These are phyloP conservation scores for Penicillium sclerotigenum DNA, from an alignment of 2,329 filamentous ascomycete genomes.

Conservation along the genomic window DNA sequence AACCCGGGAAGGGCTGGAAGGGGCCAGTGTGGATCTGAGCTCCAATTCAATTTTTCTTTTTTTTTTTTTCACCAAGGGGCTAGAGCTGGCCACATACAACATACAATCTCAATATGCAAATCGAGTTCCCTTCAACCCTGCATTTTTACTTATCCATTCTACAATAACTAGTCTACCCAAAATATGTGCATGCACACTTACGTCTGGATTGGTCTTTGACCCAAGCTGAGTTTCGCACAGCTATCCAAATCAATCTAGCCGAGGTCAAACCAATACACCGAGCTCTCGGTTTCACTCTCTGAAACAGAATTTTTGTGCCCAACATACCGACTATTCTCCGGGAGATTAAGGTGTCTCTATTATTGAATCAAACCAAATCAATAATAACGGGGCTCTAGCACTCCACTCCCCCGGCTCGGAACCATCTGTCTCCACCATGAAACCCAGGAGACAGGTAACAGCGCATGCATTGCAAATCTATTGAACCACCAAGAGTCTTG, in stretches of 20 bases:
- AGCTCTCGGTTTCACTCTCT: neutral
- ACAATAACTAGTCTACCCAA: neutral
- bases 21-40: constrained; percentile 4
- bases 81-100: neutral
- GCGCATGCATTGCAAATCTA: neutral
- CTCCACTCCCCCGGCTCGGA: neutral
- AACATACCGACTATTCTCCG: neutral
- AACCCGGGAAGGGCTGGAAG: constrained; percentile 11
- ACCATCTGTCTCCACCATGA: neutral
- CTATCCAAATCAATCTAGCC: neutral
- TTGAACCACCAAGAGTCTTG: constrained; percentile 11
- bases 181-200: neutral
- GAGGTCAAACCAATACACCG: neutral
- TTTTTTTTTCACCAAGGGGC: neutral
- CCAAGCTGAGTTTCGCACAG: neutral
- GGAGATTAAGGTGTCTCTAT: neutral
- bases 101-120: neutral
- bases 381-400: neutral
- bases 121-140: neutral
- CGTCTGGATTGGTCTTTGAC: neutral
- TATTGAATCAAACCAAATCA: too few relatives aligned
- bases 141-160: neutral
- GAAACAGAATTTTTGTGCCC: neutral
- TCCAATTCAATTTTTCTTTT: neutral
- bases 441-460: constrained; percentile 11